Evolutionary conservation across 495 filamentous ascomycete genomes (phyloP).

Genomic region (Tuber indicum): DNA sequence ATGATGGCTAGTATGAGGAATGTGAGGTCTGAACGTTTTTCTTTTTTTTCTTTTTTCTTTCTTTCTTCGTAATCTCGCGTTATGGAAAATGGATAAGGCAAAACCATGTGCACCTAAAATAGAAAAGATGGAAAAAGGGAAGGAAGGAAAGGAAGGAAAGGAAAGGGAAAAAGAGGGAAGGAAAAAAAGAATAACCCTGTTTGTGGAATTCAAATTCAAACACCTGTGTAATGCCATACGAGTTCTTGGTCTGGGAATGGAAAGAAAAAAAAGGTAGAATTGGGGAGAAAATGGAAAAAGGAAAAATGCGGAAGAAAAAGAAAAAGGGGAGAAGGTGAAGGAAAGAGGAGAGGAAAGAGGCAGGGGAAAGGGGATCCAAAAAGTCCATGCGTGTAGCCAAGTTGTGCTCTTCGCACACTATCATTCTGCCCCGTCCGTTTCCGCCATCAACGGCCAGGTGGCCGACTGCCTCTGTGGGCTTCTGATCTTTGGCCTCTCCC

Average conservation of each 20-base stretch:
- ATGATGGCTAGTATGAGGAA: neutral
- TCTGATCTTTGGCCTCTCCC: constrained; percentile 2
- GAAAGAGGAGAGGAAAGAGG: neutral
- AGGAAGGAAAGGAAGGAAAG: neutral
- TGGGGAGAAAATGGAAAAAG: neutral
- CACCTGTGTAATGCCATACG: neutral
- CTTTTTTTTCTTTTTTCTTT: neutral
- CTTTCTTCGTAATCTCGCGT: neutral
- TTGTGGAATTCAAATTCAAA: neutral
- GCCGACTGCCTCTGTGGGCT: constrained; percentile 23
- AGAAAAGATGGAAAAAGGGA: neutral
- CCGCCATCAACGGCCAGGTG: constrained; percentile 20
- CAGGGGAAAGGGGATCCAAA: neutral
- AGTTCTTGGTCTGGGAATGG: neutral
- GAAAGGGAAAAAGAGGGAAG: neutral
- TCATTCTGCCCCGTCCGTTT: neutral
- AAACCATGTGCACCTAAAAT: neutral
- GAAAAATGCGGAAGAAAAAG: neutral
- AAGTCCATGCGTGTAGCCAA: neutral
- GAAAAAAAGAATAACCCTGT: neutral
- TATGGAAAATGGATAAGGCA: neutral
- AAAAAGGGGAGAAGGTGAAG: neutral
- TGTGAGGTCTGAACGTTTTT: neutral
- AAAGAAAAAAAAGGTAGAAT: neutral
- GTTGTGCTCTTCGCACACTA: constrained; percentile 1